phyloP scores from a whole-genome alignment of 176 grass and related monocot species.

The Oryza rufipogon region DNA sequence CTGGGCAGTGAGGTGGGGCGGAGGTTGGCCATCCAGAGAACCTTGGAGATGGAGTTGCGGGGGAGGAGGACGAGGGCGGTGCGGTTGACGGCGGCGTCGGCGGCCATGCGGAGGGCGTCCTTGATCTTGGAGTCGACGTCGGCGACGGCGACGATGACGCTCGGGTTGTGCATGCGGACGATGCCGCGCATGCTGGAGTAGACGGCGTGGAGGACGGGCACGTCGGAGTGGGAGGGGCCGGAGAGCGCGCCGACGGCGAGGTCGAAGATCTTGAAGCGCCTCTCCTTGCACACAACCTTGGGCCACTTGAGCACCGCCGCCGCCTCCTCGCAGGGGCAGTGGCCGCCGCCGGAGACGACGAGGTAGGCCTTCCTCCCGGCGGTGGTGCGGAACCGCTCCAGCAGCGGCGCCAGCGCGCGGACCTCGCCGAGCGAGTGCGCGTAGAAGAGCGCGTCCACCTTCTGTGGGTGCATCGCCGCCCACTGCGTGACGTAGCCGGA shows the following conservation, averaged over 20 bases:
- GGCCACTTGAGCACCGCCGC: conserved; percentile 79
- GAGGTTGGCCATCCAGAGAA: conserved; percentile 92
- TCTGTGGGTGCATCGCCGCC: conserved; percentile 95
- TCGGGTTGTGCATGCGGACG: conserved; percentile 81
- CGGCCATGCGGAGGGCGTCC: conserved; percentile 84
- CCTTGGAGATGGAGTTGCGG: conserved; percentile 56
- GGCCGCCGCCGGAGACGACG: conserved; percentile 67
- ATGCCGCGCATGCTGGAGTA: conserved; percentile 88
- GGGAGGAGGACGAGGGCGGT: conserved; percentile 86
- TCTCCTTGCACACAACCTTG: conserved; percentile 85
- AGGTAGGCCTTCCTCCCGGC: conserved; percentile 71
- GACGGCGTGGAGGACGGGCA: conserved; percentile 73
- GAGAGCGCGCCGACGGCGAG: conserved; percentile 73
- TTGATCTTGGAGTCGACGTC: conserved; percentile 63
- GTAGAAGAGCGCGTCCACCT: conserved; percentile 92
- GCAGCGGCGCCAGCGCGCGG: conserved; percentile 65
- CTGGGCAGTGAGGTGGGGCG: conserved; percentile 66
- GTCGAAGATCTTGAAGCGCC: conserved; percentile 96
- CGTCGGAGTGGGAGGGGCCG: conserved; percentile 66
- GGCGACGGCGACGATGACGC: conserved; percentile 60
- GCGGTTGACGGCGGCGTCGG: conserved; percentile 50
- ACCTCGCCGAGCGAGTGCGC: conserved; percentile 83
- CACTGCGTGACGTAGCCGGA: conserved; percentile 93
- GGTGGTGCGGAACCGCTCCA: conserved; percentile 72
- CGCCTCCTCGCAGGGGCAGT: conserved; percentile 80